phyloP scores from a whole-genome alignment of 106 monocot species.

The Alisma plantagoaquatica region DNA sequence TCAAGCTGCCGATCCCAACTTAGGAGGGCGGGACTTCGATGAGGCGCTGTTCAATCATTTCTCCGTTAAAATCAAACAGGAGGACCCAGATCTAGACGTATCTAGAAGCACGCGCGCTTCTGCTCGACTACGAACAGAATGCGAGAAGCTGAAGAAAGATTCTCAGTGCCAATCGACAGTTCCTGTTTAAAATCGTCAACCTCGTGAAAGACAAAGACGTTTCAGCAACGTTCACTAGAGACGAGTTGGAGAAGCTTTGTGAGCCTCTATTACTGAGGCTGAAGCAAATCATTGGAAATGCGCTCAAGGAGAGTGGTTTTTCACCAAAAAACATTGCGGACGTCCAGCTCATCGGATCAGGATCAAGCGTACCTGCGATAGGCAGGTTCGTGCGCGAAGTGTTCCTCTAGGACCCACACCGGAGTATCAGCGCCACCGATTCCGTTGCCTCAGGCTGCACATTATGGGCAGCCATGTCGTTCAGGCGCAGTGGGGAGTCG shows the following conservation, averaged over 20 bases:
- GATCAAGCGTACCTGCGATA: constrained; percentile 75
- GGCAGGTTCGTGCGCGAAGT: constrained; percentile 48
- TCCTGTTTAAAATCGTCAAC: constrained; percentile 70
- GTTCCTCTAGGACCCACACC: constrained; percentile 60
- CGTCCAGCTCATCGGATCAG: constrained; percentile 77
- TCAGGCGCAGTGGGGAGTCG: too few relatives aligned
- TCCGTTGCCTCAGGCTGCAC: constrained; percentile 74
- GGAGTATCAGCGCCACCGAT: constrained; percentile 79
- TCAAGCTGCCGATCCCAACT: constrained; percentile 53
- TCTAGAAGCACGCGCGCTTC: constrained; percentile 72
- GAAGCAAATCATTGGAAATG: constrained; percentile 58
- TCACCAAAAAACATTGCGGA: constrained; percentile 35
- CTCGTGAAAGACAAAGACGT: constrained; percentile 97
- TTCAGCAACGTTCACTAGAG: constrained; percentile 66
- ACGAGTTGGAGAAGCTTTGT: constrained; percentile 89
- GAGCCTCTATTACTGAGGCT: too few relatives aligned
- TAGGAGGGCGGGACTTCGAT: constrained; percentile 92
- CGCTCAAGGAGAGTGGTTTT: constrained; percentile 38
- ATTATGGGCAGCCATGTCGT: too few relatives aligned
- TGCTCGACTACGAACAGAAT: constrained; percentile 50
- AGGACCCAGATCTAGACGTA: constrained; percentile 79
- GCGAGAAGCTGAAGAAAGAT: constrained; percentile 85
- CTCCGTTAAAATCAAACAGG: constrained; percentile 68
- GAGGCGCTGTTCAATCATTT: constrained; percentile 76
- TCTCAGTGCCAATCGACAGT: constrained; percentile 86